A percentile compares a stretch with the other conserved stretches of the same genome.
phyloP scores from a whole-genome alignment of 768 basidiomycete species.

The Boletus barrowsii region DNA sequence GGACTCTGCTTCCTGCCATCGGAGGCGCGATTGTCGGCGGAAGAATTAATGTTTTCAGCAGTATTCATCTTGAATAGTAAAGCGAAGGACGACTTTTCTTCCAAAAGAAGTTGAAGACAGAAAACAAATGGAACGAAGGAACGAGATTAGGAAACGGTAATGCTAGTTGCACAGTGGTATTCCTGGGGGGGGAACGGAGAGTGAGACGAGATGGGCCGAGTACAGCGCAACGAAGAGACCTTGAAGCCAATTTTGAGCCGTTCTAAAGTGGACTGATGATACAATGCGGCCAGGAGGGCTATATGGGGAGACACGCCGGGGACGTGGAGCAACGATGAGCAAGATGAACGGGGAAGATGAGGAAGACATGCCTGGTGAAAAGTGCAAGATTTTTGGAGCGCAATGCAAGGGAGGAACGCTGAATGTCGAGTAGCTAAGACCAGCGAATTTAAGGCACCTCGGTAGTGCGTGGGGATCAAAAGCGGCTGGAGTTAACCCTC shows the following conservation, averaged over 20 bases:
- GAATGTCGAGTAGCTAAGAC: slow-evolving; percentile 29
- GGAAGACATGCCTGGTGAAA: slow-evolving; percentile 44
- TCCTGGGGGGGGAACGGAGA: slow-evolving; percentile 37
- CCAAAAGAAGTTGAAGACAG: slow-evolving; percentile 47
- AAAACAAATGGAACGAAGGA: slow-evolving; percentile 49
- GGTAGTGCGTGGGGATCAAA: slow-evolving; percentile 40
- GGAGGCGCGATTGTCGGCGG: slow-evolving; percentile 67
- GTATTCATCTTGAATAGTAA: slow-evolving; percentile 62
- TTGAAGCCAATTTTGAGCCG: slow-evolving; percentile 73
- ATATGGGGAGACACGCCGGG: slow-evolving; percentile 18
- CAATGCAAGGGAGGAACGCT: slow-evolving; percentile 32
- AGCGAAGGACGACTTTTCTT: slow-evolving; percentile 48
- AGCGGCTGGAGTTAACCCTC: slow-evolving; percentile 32
- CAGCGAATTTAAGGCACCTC: slow-evolving; percentile 41
- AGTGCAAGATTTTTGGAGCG: slow-evolving; percentile 29
- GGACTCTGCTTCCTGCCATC: slow-evolving; percentile 83
- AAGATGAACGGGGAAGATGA: slow-evolving; percentile 11
- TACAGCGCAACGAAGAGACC: slow-evolving; percentile 35
- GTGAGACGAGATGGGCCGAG: slow-evolving; percentile 25
- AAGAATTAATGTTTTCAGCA: slow-evolving; percentile 66
- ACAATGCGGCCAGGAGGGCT: slow-evolving; percentile 64
- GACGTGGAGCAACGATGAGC: slow-evolving; percentile 23
- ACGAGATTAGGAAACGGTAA: slow-evolving; percentile 51
- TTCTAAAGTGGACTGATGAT: slow-evolving; percentile 78
- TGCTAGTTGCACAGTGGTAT: slow-evolving; percentile 66